A percentile compares a stretch with the other conserved stretches of the same genome.
These are phyloP conservation scores for Beauveria brongniartii DNA, from an alignment of 2,329 filamentous ascomycete species.

Conservation along the genomic window DNA sequence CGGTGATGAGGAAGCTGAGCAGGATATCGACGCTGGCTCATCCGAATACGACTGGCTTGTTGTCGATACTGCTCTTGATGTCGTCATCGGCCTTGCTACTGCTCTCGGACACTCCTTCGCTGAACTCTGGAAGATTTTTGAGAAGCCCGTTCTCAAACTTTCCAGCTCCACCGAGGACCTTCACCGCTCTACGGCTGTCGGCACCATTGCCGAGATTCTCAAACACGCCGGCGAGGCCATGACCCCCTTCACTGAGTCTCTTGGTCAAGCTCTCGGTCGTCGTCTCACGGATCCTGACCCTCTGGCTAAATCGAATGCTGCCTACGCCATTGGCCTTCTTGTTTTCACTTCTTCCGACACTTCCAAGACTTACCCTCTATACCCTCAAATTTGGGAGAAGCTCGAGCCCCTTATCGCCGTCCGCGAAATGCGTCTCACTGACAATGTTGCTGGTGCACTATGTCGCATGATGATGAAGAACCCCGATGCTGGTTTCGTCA, in stretches of 20 bases:
- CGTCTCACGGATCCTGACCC: slow-evolving; percentile 82
- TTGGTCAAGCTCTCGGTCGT: slow-evolving; percentile 76
- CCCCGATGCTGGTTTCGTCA: slow-evolving; percentile 71
- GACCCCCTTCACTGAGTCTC: slow-evolving; percentile 67
- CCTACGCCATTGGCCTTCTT: slow-evolving; percentile 81
- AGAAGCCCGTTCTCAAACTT: slow-evolving; percentile 84
- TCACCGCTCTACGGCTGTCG: slow-evolving; percentile 84
- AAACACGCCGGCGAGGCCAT: slow-evolving; percentile 76
- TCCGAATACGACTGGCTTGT: slow-evolving; percentile 98
- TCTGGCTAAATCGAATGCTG: slow-evolving; percentile 91
- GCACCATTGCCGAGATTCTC: slow-evolving; percentile 85
- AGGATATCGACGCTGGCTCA: slow-evolving; percentile 63
- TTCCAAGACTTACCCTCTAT: slow-evolving; percentile 62
- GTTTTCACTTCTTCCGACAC: slow-evolving; percentile 71
- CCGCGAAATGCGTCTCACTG: slow-evolving; percentile 71
- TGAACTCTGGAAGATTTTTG: slow-evolving; percentile 92
- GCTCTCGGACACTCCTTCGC: slow-evolving; percentile 75
- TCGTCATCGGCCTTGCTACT: slow-evolving; percentile 73
- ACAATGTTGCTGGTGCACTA: slow-evolving; percentile 89
- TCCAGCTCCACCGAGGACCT: slow-evolving; percentile 77
- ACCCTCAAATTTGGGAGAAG: slow-evolving; percentile 71
- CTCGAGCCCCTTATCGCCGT: slow-evolving; percentile 78
- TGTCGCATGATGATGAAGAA: slow-evolving; percentile 87
- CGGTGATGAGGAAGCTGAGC: slow-evolving; percentile 69
- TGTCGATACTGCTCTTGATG: slow-evolving; percentile 88